Evolutionary conservation across 208 protist genomes (phyloP), one percentile per base, ranked within the genome.

Genomic region (Leishmania amazonensis): DNA sequence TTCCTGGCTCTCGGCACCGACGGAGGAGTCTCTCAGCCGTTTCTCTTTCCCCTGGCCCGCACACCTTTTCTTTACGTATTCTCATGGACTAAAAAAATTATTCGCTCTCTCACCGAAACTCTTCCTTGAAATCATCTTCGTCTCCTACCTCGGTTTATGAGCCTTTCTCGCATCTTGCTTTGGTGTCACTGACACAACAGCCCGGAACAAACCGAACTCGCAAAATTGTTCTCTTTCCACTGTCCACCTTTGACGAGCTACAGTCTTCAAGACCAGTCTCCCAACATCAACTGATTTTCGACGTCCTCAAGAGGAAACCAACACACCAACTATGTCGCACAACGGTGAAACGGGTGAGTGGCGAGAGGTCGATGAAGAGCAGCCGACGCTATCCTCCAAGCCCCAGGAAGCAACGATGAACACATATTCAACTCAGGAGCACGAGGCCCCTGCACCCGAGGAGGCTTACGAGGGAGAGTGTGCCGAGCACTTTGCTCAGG

Each of bases 361-460:
- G 68, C 79, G 76, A 73, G 71, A 77, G 58, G n/a, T 77, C 42
- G 71, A 53, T 38, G 73, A 85, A 15, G 77, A 78, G 58, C 76
- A 79, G 74, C n/a, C 40, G 17, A 47, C 64, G 35, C 42, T 75
- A 45, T 75, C 45, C 28, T 75, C 40, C 45, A 38, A 54, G 8
- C 71, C 57, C 4, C 75, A 82, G 2, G 24, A 67, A 58, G 21
- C 53, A 58, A 47, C 45, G 28, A 51, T 70, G 71, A 38, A 35
- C 6, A 51, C 38, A 1, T 51, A 53, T 28, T 51, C 31, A 35
- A 70, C 8, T 19, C 5, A 58, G 13, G 57, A 73, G 67, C 13
- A 1, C 7, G 68, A 53, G 3, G 1, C 45, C 47, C 40, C 28
- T 65, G 28, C 58, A 28, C 42, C 13, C 28, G 62, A 72, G 64